Evolutionary conservation across 768 basidiomycete species (phyloP).

Genomic region (Leucocoprinus sp.): DNA sequence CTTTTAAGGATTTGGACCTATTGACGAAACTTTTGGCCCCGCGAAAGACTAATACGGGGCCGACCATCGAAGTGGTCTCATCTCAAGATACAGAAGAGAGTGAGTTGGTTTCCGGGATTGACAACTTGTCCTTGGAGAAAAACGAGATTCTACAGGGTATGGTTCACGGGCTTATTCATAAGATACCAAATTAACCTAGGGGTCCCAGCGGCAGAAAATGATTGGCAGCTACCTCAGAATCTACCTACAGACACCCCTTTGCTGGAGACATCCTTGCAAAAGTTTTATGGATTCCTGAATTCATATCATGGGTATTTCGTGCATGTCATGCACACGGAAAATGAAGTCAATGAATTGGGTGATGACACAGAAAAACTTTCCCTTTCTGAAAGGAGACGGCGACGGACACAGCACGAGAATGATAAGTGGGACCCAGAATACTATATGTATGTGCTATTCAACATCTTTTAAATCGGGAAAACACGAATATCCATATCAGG

Average conservation of each 20-base stretch:
- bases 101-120: constrained; percentile 35
- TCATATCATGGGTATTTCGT: constrained; percentile 68
- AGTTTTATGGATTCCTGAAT: constrained; percentile 71
- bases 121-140: constrained; percentile 33
- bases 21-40: constrained; percentile 73
- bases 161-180: background rate
- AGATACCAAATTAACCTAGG: background rate
- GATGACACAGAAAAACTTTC: constrained; percentile 51
- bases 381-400: constrained; percentile 39
- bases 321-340: constrained; percentile 65
- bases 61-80: constrained; percentile 53
- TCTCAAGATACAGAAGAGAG: constrained; percentile 24
- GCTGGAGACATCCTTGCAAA: constrained; percentile 33
- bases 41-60: constrained; percentile 28
- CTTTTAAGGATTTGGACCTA: constrained; percentile 72
- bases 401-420: constrained; percentile 56
- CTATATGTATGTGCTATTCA: constrained; percentile 50
- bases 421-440: constrained; percentile 79
- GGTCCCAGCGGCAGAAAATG: constrained; percentile 57
- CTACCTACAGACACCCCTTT: constrained; percentile 34
- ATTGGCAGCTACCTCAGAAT: constrained; percentile 71
- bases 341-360: constrained; percentile 79
- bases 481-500: constrained; percentile 30
- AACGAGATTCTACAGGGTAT: constrained; percentile 8
- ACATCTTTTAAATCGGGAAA: constrained; percentile 3